Base-by-base conservation (phyloP, 495 filamentous ascomycete species). In the Annulohypoxylon maeteangense region DNA sequence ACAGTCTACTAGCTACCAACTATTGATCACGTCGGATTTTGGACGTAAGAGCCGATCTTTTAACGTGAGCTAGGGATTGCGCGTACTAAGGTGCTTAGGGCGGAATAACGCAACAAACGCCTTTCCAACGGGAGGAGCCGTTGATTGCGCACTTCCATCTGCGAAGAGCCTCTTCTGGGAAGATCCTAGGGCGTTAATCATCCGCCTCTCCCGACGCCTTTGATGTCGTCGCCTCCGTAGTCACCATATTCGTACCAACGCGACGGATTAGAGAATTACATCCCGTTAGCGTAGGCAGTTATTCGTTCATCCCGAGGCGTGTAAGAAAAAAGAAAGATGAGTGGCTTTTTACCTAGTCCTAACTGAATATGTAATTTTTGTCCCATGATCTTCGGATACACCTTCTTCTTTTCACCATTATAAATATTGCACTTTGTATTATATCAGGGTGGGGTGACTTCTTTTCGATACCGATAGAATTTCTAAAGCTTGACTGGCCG, bases 41-140 rank as follows among this genome's bases (percentile, higher is more conserved):
- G 38, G 47, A 1, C 14, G 6, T n/a, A 29, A 20, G 25, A 67
- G 34, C 44, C 44, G 54, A 36, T 23, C 5, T 4, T 44, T n/a
- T 23, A 45, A 18, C 36, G 23, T 23, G 11, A 59, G 27, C 22
- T 29, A 8, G 18, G 22, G 22, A 8, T 44, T 45, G 38, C 25
- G 14, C 27, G 56, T 59, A 20, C 56, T 40, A 44, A 44, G 22
- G 36, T 27, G 38, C n/a, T 34, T 47, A 31, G 32, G 31, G 14
- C 4, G 32, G 55, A 32, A 32, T 2, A 7, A n/a, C 1, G 10
- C 4, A 22, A 20, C 50, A n/a, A 7, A 2, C 50, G 29, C 50
- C 16, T 54, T 53, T 53, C 25, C 3, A 53, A 53, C 31, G 44
- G 34, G 63, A 66, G 25, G 55, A 59, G n/a, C 64, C 55, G 64